Conservation (phyloP, 352 stramenopile genomes). For the Globisporangium perplexum region DNA sequence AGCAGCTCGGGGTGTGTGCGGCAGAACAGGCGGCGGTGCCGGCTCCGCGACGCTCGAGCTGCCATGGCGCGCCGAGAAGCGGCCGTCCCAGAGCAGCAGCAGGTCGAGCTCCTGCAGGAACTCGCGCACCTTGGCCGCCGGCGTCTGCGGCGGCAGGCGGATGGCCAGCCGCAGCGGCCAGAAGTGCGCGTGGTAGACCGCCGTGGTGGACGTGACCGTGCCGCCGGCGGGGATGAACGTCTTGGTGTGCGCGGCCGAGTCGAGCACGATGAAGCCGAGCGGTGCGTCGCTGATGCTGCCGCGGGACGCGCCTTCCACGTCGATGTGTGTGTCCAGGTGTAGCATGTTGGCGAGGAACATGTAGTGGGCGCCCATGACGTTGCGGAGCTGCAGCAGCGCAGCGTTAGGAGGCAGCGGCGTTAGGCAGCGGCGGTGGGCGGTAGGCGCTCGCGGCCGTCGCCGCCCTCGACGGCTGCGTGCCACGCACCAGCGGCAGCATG, state of each 20-base stretch:
- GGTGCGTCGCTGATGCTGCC: conserved; percentile 51
- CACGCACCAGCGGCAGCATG: conserved; percentile 46
- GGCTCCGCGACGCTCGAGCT: conserved; percentile 8
- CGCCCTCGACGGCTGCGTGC: too few relatives aligned
- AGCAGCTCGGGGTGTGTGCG: background rate
- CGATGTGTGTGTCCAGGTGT: conserved; percentile 40
- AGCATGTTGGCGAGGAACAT: conserved; percentile 80
- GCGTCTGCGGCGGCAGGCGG: conserved; percentile 26
- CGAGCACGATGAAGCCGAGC: conserved; percentile 62
- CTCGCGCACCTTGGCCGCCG: conserved; percentile 28
- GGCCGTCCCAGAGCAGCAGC: conserved; percentile 33
- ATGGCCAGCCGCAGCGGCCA: conserved; percentile 54
- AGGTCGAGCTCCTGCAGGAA: conserved; percentile 65
- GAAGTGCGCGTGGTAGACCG: conserved; percentile 45
- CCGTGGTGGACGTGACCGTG: conserved; percentile 41
- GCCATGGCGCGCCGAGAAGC: conserved; percentile 7
- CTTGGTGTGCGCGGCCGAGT: conserved; percentile 47
- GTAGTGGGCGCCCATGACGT: conserved; percentile 65
- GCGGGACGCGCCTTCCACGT: conserved; percentile 32
- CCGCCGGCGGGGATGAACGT: conserved; percentile 61
- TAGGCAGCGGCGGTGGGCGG: too few relatives aligned
- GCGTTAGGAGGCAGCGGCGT: conserved; percentile 2
- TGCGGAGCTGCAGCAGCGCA: conserved; percentile 39
- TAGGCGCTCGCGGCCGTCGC: too few relatives aligned
- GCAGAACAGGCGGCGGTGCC: background rate